phyloP scores from a whole-genome alignment of 2,329 filamentous ascomycete species.

The Biscogniauxia marginata region DNA sequence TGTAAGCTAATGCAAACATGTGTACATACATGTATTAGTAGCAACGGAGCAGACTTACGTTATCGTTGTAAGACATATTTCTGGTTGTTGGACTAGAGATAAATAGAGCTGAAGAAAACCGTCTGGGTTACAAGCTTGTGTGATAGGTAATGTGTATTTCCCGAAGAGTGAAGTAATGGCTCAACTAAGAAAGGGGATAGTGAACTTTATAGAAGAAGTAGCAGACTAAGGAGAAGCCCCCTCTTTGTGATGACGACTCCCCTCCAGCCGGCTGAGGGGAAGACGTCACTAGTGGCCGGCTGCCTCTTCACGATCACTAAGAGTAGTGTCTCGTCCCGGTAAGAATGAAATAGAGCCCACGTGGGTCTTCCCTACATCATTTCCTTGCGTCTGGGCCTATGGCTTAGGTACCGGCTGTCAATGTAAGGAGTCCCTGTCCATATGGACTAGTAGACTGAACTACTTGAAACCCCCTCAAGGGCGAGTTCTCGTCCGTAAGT shows the following conservation, averaged over 20 bases:
- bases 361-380: background rate
- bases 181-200: background rate
- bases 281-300: slow-evolving; percentile 3
- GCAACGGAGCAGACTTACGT: slow-evolving; percentile 27
- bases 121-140: background rate
- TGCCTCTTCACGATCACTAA: slow-evolving; percentile 4
- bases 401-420: background rate
- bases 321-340: background rate
- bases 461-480: background rate
- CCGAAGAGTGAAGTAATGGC: background rate
- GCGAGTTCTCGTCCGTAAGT: background rate
- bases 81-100: background rate
- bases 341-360: background rate
- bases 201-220: slow-evolving; percentile 18
- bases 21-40: background rate
- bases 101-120: background rate
- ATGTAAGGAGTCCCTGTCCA: background rate
- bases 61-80: slow-evolving; percentile 46
- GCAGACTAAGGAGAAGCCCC: slow-evolving; percentile 4
- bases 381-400: background rate
- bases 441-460: background rate
- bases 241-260: slow-evolving; percentile 6
- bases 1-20: slow-evolving; percentile 4
- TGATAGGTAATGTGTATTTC: background rate
- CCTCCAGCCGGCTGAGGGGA: slow-evolving; percentile 15